Conservation (phyloP, 176 grass and related monocot species). For the Musa beccarii region DNA sequence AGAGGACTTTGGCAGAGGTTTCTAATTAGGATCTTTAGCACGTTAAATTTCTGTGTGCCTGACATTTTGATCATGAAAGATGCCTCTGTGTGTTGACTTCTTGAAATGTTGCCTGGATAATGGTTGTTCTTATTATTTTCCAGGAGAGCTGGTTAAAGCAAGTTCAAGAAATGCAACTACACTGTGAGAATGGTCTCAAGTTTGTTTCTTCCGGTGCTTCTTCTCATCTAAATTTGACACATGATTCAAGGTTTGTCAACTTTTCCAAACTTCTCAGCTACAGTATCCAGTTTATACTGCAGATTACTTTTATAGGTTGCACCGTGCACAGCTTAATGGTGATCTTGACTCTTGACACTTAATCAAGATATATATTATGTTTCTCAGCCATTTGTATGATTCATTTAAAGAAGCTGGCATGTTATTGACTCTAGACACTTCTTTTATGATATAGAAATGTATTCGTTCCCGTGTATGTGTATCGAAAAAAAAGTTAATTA, state of each 20-base stretch:
- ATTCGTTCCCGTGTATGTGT: no score
- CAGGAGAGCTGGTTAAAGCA: conserved; percentile 11
- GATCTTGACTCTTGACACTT: background rate
- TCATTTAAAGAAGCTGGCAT: no score
- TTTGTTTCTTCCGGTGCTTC: conserved; percentile 1
- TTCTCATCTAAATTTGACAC: conserved; percentile 23
- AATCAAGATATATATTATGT: no score
- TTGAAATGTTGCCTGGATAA: background rate
- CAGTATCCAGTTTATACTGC: background rate
- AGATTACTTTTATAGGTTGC: background rate
- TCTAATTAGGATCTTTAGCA: no score
- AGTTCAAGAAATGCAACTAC: conserved; percentile 6
- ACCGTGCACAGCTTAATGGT: background rate
- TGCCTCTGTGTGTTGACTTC: background rate
- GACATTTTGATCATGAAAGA: background rate
- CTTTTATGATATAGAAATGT: no score
- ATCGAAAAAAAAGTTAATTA: no score
- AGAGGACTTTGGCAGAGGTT: no score
- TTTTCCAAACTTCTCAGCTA: background rate
- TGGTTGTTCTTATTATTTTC: background rate
- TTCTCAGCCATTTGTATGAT: no score
- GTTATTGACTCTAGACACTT: no score
- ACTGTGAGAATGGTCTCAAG: conserved; percentile 3
- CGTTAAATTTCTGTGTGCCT: background rate
- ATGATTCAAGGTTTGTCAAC: conserved; percentile 19